Evolutionary conservation across 129 eudicot genomes (phyloP), one percentile per base, ranked within the genome.

Genomic region (Rutidosis leptorrhynchoides): DNA sequence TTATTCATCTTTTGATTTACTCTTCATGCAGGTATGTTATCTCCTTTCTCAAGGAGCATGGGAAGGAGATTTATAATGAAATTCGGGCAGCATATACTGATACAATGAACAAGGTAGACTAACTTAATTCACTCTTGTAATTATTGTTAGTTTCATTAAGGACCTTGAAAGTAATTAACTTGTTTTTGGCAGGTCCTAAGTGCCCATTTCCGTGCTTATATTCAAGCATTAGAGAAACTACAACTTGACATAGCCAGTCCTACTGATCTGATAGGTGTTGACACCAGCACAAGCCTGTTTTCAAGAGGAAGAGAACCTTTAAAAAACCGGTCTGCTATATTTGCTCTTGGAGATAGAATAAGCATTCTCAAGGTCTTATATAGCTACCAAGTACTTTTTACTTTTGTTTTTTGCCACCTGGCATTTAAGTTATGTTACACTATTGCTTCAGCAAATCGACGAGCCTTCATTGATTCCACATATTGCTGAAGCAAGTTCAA

Each of bases 391-490:
- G 7, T 54, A 67, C 33, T 67, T 24, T 54, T 56, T 42, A 21
- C 14, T 29, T 17, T 40, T 43, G 19, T 21, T 71, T 67, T 56
- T 21, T 75, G 48, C 63, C 68, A 58, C 52, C 74, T 49, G 26
- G 58, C 74, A 49, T 53, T 51, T 30, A 9, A 57, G 29, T 25
- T 45, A 17, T 69, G 48, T 52, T 62, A 7, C 45, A 7, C 45
- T 83, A 23, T 23, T 54, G 49, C 16, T 64, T 54, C 84, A 93
- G 98, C 96, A 88, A 82, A 93, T 89, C 63, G 98, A 93, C 1
- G 96, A 93, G 84, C 89, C 96, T 77, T 89, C 96, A 14, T 78
- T 93, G 70, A 93, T 93, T 75, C 98, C 98, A 49, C 98, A 93
- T 82, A 93, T 93, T 57, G 98, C 98, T 65, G 98, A 93, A 86